These are phyloP conservation scores for Saitozyma sp. DNA, from an alignment of 768 basidiomycete species.

Conservation along the genomic window DNA sequence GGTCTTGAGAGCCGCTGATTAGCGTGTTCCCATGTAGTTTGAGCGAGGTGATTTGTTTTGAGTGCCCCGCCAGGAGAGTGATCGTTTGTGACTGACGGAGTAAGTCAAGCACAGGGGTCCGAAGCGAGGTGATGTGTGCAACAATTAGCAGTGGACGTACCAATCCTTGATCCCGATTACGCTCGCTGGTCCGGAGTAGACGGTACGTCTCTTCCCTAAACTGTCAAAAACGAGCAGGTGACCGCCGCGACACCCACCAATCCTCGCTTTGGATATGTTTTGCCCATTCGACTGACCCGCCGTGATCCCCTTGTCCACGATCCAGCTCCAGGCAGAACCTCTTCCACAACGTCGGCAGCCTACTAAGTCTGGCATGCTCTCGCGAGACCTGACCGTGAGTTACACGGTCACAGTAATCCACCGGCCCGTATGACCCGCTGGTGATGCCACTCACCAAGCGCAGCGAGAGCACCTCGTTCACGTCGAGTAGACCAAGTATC, in stretches of 20 bases:
- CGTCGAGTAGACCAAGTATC: constrained; percentile 63
- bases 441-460: constrained; percentile 53
- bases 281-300: no score
- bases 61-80: constrained; percentile 61
- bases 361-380: neutral
- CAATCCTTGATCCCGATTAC: no score
- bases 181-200: no score
- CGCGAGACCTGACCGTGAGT: neutral
- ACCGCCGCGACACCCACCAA: no score
- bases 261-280: no score
- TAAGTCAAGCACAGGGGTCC: no score
- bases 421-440: no score
- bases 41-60: constrained; percentile 82
- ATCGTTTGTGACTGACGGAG: neutral
- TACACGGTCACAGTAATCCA: no score
- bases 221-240: no score
- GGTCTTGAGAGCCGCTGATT: constrained; percentile 87
- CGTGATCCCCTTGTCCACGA: neutral
- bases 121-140: no score
- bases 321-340: neutral
- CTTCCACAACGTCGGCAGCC: neutral
- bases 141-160: constrained; percentile 59
- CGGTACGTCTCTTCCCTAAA: no score
- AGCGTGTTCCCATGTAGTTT: constrained; percentile 70
- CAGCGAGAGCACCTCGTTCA: constrained; percentile 65